Conservation (phyloP, 225 moss, liverwort and hornwort genomes). For the Physcomitrellopsis africana region DNA sequence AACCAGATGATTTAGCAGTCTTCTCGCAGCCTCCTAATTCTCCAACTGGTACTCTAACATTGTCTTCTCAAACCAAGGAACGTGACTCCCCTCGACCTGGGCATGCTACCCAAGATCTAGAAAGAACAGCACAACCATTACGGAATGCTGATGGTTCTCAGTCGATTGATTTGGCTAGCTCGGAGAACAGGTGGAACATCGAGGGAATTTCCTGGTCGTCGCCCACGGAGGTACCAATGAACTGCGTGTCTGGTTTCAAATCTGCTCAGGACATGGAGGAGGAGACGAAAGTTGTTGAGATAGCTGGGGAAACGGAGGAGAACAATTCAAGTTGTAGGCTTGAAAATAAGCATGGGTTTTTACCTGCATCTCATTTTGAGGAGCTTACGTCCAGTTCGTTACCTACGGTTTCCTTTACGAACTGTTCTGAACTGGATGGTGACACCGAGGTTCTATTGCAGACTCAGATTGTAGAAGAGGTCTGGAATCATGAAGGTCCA, state of each 20-base stretch:
- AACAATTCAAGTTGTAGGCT: neutral
- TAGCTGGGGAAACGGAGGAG: slow-evolving; percentile 14
- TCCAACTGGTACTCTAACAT: slow-evolving; percentile 1
- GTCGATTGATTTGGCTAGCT: slow-evolving; percentile 30
- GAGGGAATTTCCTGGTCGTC: slow-evolving; percentile 23
- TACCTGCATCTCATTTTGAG: slow-evolving; percentile 4
- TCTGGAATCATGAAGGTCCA: neutral
- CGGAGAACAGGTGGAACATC: slow-evolving; percentile 37
- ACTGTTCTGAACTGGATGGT: slow-evolving; percentile 17
- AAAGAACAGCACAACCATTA: slow-evolving; percentile 4
- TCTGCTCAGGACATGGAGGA: slow-evolving; percentile 7
- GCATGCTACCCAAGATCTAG: slow-evolving; percentile 12
- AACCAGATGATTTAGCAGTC: slow-evolving; percentile 6
- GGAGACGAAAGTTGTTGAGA: slow-evolving; percentile 21
- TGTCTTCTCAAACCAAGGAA: slow-evolving; percentile 8
- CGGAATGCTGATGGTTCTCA: slow-evolving; percentile 12
- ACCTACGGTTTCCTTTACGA: slow-evolving; percentile 17
- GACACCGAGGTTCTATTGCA: slow-evolving; percentile 21
- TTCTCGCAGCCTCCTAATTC: slow-evolving; percentile 16
- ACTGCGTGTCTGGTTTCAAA: slow-evolving; percentile 2
- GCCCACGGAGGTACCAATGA: slow-evolving; percentile 6
- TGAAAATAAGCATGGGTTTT: slow-evolving; percentile 3
- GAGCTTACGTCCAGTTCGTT: slow-evolving; percentile 33
- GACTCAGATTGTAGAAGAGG: slow-evolving; percentile 26
- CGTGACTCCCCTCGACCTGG: slow-evolving; percentile 4